Base-by-base conservation (phyloP, 805 yeast genomes). In the Candida chilensis region DNA sequence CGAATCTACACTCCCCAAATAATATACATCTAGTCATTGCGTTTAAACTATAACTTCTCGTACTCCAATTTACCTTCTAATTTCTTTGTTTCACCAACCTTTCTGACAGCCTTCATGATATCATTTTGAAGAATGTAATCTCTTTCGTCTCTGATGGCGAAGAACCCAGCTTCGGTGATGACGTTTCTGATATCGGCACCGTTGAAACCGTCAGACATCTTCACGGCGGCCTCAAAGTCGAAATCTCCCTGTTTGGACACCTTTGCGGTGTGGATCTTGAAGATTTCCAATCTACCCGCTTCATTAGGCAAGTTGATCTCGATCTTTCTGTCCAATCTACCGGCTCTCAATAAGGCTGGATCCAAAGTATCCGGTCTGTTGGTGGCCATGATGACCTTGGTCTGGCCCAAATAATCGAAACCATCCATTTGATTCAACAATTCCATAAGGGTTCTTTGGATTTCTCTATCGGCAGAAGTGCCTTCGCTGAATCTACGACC, bases 331-430 rank as follows among this genome's bases (percentile, higher is more conserved):
- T 90, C 98, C 52, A 90, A 74, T 64, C 98, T 78, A 42, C 98
- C 98, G 2, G 98, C 96, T 66, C 98, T 83, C 45, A 90, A 70
- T 44, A 90, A 68, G 4, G 98, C 98, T 10, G 98, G 98, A 57
- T 90, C 98, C 41, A 90, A 68, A 9, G 97, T 92, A 52, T 90
- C 98, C 8, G 98, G 98, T 61, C 98, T 76, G 58, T 90, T 90
- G n/a, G 98, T 90, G 20, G 98, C 98, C 98, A 90, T 90, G 48
- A 90, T 90, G 31, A 90, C 87, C 62, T 90, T 90, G 2, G 98
- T 90, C 57, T 87, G 95, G 17, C 98, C 98, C 48, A 90, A 69
- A 35, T 86, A 82, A 54, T 90, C 97, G 55, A 90, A 90, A 36
- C 98, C 98, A 56, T 90, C 98, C 97, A 90, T 88, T 60, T 92